A percentile compares a stretch with the other conserved stretches of the same genome.
Conservation (phyloP, 768 basidiomycete genomes). For the Agaricus bisporus region DNA sequence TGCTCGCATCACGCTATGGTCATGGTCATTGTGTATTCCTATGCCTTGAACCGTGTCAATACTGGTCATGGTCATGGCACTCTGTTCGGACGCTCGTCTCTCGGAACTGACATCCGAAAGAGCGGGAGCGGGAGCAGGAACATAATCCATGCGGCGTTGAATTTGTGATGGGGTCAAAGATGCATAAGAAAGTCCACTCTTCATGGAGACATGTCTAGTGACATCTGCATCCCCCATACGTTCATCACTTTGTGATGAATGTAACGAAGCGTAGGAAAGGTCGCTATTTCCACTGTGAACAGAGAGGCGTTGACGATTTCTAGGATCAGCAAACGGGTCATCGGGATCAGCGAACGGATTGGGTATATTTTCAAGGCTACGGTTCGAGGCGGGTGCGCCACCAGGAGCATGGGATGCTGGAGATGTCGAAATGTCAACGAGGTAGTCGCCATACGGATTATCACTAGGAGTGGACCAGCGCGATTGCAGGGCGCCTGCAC, state of each 20-base stretch:
- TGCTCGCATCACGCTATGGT: background rate
- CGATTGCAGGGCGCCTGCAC: background rate
- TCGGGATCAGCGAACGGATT: constrained; percentile 7
- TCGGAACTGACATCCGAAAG: background rate
- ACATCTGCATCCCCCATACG: background rate
- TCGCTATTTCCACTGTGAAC: background rate
- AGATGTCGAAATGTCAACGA: background rate
- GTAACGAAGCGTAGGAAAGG: constrained; percentile 1
- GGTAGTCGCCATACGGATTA: background rate
- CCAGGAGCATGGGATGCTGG: background rate
- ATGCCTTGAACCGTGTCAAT: background rate
- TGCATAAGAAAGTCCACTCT: constrained; percentile 4
- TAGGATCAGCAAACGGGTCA: constrained; percentile 3
- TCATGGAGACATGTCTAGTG: background rate
- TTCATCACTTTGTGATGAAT: background rate
- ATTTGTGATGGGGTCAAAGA: constrained; percentile 5
- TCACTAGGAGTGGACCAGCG: background rate
- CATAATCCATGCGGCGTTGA: background rate
- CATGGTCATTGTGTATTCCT: background rate
- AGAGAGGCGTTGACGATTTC: background rate
- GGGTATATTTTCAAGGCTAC: background rate
- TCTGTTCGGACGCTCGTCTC: background rate
- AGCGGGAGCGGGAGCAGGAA: background rate
- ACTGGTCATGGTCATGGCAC: background rate
- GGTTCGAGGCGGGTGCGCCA: background rate